Base-by-base conservation (phyloP, 2,329 filamentous ascomycete genomes). In the Apiospora kogelbergensis region DNA sequence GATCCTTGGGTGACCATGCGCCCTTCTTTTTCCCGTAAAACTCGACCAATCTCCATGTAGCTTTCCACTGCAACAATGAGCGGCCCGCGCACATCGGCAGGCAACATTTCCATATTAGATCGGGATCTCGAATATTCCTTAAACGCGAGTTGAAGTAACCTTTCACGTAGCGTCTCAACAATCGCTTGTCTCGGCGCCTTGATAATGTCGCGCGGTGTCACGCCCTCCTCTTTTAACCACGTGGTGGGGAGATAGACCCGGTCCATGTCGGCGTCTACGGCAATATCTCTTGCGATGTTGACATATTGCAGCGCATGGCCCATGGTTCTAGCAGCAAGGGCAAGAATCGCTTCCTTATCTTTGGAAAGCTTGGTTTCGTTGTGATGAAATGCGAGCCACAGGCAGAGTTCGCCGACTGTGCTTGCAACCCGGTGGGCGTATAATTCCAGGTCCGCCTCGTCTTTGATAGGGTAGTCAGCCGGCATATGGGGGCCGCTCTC, bases 231-330 rank as follows among this genome's bases (percentile, higher is more conserved):
- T 46, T 84, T 81, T 1, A 94, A 81, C 91, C 91, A 94, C 0
- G 80, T 79, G 0, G 82, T 81, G 0, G 92, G 92, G 5, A 94
- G 79, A 75, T 94, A 94, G 7, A 93, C 90, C 7, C 92, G 86
- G 1, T 84, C 84, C 44, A 92, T 88, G 17, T 81, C 79, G 0
- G 91, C 90, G 73, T 94, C 92, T 2, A 89, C 88, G 3, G 81
- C 78, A n/a, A 94, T 89, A 74, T 94, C 92, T 26, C 92, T 88
- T 3, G 91, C 89, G 70, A 94, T 93, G 74, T 94, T 94, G 74
- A 93, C 88, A 73, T 91, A 93, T 74, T 94, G 91, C n/a, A 94
- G 80, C 1, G 91, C 91, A 42, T 91, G 85, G 0, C 92, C 92
- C 91, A 93, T 93, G 37, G 84, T 82, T 24, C 84, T 83, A 1